A percentile compares a stretch with the other conserved stretches of the same genome.
Evolutionary conservation across 176 grass and related monocot genomes (phyloP).

Genomic region (Phragmites australis): DNA sequence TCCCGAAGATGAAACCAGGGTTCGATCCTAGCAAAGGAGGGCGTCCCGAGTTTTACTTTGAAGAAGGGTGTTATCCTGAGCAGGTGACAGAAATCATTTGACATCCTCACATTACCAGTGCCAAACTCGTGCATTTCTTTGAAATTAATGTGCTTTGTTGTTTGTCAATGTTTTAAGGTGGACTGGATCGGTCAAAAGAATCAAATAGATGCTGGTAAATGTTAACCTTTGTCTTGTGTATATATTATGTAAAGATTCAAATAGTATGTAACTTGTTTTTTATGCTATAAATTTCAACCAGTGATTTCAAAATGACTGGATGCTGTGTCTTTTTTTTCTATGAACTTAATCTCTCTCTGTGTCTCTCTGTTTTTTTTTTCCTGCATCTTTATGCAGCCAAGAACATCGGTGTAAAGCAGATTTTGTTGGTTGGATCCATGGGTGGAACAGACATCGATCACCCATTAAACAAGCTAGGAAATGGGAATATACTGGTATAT

Average conservation of each 20-base stretch:
- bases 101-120: neutral
- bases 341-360: neutral
- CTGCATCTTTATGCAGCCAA: slow-evolving; percentile 47
- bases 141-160: neutral
- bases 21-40: slow-evolving; percentile 85
- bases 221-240: neutral
- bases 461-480: slow-evolving; percentile 82
- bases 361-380: neutral
- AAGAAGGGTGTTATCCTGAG: slow-evolving; percentile 71
- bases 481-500: slow-evolving; percentile 77
- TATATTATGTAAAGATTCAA: slow-evolving; percentile 9
- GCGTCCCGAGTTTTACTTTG: slow-evolving; percentile 87
- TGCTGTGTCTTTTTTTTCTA: neutral
- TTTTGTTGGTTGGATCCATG: slow-evolving; percentile 89
- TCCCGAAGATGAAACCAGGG: slow-evolving; percentile 86
- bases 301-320: neutral
- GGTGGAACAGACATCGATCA: slow-evolving; percentile 88
- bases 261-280: neutral
- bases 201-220: slow-evolving; percentile 85
- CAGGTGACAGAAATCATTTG: slow-evolving; percentile 42
- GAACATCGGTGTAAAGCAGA: slow-evolving; percentile 72
- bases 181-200: slow-evolving; percentile 99
- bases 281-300: neutral
- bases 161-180: slow-evolving; percentile 48
- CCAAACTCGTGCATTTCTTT: neutral